Base-by-base conservation (phyloP, 164 flowering plant genomes). In the Cinnamomum micranthum region DNA sequence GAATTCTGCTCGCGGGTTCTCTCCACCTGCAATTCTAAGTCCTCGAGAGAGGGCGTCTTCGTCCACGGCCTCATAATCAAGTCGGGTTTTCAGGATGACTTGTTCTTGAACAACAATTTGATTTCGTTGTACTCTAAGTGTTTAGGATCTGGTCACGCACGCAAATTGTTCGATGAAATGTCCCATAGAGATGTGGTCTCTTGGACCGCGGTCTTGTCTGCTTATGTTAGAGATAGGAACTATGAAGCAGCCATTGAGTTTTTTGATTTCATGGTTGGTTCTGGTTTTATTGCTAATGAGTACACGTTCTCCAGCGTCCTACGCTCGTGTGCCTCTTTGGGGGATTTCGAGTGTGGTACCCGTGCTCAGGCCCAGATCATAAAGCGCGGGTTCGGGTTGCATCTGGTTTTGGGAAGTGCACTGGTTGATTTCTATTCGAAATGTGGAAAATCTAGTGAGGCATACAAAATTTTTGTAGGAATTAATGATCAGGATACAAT, bases 401-500 rank as follows among this genome's bases (percentile, higher is more conserved):
- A 83, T 72, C 71, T 72, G 1, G 52, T 85, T 50, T 60, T 89
- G 50, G 80, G 77, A 4, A 82, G 82, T 65, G 70, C 73, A 73
- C 76, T 89, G 85, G 80, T 86, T 68, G 85, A 83, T 76, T 82
- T 89, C 27, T 89, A 89, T 71, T 82, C 88, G 41, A 87, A 85
- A 23, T 85, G 86, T 47, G 77, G 73, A 66, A 71, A 24, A n/a
- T 50, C 70, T 71, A 51, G 65, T 10, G 89, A 84, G 72, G 87
- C 86, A 2, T 75, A 20, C 58, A 77, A 72, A 52, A n/a, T 82
- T 33, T 85, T 89, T 70, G 50, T 6, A 5, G 68, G 80, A 73
- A 31, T 31, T 6, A 31, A 31, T 31, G 72, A 73, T 0, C 78
- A 79, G 23, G 92, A 89, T 64, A 78, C 78, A 13, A 74, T 89